phyloP scores from a whole-genome alignment of 257 asterid genomes.

The Fraxinus anomala region DNA sequence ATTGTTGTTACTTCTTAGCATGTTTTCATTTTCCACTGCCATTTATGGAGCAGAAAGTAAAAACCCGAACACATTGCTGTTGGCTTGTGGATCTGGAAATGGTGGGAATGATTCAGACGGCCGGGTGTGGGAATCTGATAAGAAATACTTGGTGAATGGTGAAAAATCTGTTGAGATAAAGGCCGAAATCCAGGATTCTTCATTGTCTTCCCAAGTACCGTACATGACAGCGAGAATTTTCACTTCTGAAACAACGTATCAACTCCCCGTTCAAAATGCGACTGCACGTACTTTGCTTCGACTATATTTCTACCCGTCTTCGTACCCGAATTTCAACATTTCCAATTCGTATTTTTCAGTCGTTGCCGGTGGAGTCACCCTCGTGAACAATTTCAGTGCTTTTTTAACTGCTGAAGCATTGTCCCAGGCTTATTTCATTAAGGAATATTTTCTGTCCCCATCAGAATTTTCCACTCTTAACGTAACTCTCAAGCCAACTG shows the following conservation, averaged over 20 bases:
- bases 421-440: constrained; percentile 76
- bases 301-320: constrained; percentile 76
- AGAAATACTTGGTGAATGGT: constrained; percentile 39
- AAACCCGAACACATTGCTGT: constrained; percentile 29
- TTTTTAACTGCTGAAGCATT: constrained; percentile 67
- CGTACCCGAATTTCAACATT: constrained; percentile 65
- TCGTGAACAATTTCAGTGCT: constrained; percentile 76
- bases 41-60: constrained; percentile 29
- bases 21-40: constrained; percentile 18
- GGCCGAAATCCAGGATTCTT: constrained; percentile 64
- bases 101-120: constrained; percentile 56
- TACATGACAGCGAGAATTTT: constrained; percentile 77
- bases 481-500: constrained; percentile 61
- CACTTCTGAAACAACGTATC: constrained; percentile 54
- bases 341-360: constrained; percentile 64
- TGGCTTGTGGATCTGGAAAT: constrained; percentile 58
- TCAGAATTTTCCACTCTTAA: constrained; percentile 37
- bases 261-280: constrained; percentile 49
- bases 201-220: constrained; percentile 60
- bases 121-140: constrained; percentile 67
- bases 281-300: constrained; percentile 60
- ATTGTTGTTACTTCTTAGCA: constrained; percentile 17
- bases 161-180: constrained; percentile 40
- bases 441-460: constrained; percentile 66
- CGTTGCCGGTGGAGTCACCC: constrained; percentile 47